Base-by-base conservation (phyloP, 371 early-diverging fungal species). In the Rhizopus delemar region DNA sequence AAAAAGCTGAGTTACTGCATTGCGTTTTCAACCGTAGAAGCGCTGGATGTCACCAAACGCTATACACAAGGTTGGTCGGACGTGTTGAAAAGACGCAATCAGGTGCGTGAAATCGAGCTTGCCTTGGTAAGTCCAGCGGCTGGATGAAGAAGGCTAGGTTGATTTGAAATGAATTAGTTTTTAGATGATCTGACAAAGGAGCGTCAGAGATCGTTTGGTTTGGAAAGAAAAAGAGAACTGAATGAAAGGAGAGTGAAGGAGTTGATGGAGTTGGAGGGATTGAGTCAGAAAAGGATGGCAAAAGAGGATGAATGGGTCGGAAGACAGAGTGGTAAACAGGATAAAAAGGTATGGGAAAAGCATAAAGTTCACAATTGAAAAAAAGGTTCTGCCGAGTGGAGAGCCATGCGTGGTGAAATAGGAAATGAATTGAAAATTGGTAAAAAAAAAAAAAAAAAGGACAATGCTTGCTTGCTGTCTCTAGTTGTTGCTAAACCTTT, bases 1-100 rank as follows among this genome's bases (percentile, higher is more conserved):
- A 91, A 91, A 63, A 67, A 82, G n/a, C 61, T 90, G 35, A 80
- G 66, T 36, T 91, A 88, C 52, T 79, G 78, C 67, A 61, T 85
- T 52, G 79, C 85, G 0, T 77, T 80, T 50, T 81, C 82, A 8
- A 71, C 70, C 1, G 65, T 83, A 51, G 86, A 84, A 57, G 86
- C 79, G 0, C 63, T 86, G 3, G 91, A 89, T 74, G 87, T 88
- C 4, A 86, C 85, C 2, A 77, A 78, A 41, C 61, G 85, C 39
- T 88, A 86, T 51, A 76, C 75, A 3, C 51, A 62, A 39, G 65
- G 78, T n/a, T 83, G 78, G 70, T 48, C 61, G 2, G 70, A 66
- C 4, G 75, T 82, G 3, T 50, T 77, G 8, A 66, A 66, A 33
- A 68, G 88, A 41, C 72, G 90, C 1, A 74, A 57, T n/a, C 60